These are phyloP conservation scores for Fusarium decemcellulare DNA, from an alignment of 2,329 filamentous ascomycete genomes.

Conservation along the genomic window DNA sequence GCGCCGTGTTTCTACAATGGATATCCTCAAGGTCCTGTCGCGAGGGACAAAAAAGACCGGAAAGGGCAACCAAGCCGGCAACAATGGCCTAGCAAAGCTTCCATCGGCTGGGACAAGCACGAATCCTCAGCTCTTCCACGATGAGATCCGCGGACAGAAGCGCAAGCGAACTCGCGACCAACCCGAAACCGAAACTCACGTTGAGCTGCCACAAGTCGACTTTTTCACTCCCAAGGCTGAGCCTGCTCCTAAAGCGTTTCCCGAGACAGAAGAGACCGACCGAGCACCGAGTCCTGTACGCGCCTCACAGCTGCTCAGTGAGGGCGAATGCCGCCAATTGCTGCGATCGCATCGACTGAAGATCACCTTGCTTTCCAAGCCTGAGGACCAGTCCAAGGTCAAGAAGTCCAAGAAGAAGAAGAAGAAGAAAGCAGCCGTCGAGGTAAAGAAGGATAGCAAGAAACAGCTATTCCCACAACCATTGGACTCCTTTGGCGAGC, in stretches of 20 bases:
- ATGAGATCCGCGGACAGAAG: conserved; percentile 66
- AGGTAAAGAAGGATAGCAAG: conserved; percentile 66
- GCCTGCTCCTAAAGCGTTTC: conserved; percentile 49
- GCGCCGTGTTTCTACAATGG: conserved; percentile 62
- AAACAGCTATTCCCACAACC: conserved; percentile 83
- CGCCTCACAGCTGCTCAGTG: conserved; percentile 62
- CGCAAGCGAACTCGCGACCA: conserved; percentile 66
- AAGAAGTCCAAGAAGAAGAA: conserved; percentile 73
- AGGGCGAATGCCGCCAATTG: conserved; percentile 81
- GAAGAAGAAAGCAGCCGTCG: conserved; percentile 64
- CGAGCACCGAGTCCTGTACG: conserved; percentile 48
- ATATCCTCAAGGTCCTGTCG: conserved; percentile 81
- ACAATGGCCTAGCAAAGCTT: conserved; percentile 59
- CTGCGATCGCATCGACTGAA: conserved; percentile 88
- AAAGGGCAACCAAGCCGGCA: conserved; percentile 50
- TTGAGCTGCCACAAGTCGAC: conserved; percentile 64
- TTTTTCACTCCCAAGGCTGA: conserved; percentile 70
- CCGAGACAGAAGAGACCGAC: conserved; percentile 38
- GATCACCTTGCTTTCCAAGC: conserved; percentile 79
- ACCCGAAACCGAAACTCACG: conserved; percentile 46
- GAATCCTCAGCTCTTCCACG: conserved; percentile 80
- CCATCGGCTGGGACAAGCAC: conserved; percentile 75
- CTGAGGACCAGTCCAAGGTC: conserved; percentile 57
- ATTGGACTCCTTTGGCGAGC: conserved; percentile 80
- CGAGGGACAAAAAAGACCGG: conserved; percentile 74